phyloP scores from a whole-genome alignment of 2,329 filamentous ascomycete genomes.

The Fusarium goolgardi region DNA sequence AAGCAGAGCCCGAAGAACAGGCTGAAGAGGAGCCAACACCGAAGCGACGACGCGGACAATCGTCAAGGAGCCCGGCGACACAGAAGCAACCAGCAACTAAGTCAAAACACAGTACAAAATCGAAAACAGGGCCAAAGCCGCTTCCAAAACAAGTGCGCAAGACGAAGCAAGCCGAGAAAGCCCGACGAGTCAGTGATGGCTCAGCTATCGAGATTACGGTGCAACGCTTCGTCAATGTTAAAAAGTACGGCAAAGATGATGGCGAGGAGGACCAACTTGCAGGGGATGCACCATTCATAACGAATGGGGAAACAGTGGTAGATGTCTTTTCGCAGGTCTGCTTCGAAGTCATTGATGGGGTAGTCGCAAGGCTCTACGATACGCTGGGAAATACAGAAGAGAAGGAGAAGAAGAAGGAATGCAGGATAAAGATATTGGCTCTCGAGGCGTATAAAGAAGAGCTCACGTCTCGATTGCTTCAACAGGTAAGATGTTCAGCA shows the following conservation, averaged over 20 bases:
- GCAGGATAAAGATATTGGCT: slow-evolving; percentile 65
- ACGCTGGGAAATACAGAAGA: slow-evolving; percentile 55
- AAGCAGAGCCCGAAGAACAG: slow-evolving; percentile 54
- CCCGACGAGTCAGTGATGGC: slow-evolving; percentile 41
- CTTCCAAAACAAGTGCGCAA: slow-evolving; percentile 39
- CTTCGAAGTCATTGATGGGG: slow-evolving; percentile 67
- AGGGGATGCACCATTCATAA: slow-evolving; percentile 64
- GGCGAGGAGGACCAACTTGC: slow-evolving; percentile 59
- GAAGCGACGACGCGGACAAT: slow-evolving; percentile 54
- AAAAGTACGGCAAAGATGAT: slow-evolving; percentile 54
- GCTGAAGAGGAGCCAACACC: slow-evolving; percentile 48
- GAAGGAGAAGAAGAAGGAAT: slow-evolving; percentile 63
- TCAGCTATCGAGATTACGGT: slow-evolving; percentile 66
- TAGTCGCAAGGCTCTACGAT: slow-evolving; percentile 61
- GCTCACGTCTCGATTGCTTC: slow-evolving; percentile 64
- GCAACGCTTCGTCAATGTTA: slow-evolving; percentile 67
- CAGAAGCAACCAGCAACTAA: slow-evolving; percentile 55
- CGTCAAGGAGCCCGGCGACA: slow-evolving; percentile 55
- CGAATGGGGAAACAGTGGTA: slow-evolving; percentile 69
- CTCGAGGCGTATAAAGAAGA: slow-evolving; percentile 70
- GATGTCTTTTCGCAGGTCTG: slow-evolving; percentile 72
- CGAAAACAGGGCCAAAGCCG: slow-evolving; percentile 39
- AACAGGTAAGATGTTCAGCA: slow-evolving; percentile 62
- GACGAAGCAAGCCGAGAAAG: slow-evolving; percentile 39
- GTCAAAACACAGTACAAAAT: slow-evolving; percentile 29